Evolutionary conservation across 176 grass and related monocot species (phyloP).

Genomic region (Eragrostis nindensis): DNA sequence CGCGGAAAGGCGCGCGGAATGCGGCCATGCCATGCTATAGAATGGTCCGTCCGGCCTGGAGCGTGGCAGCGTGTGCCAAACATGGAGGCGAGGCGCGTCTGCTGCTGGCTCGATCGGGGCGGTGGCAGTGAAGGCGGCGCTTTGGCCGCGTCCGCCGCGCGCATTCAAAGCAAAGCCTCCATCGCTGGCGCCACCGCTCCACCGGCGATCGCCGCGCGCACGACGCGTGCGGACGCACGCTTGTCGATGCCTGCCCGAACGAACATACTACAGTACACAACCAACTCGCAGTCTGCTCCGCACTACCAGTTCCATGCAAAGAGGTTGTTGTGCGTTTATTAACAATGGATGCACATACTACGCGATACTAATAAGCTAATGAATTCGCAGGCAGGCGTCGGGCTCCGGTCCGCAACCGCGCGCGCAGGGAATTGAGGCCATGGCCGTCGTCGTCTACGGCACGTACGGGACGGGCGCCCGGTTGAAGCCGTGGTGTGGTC

Average conservation of each 20-base stretch:
- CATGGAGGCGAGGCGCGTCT: no score
- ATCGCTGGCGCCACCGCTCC: neutral
- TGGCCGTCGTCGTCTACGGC: neutral
- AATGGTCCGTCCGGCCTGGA: neutral
- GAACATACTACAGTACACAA: no score
- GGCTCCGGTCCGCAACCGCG: neutral
- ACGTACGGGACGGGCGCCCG: neutral
- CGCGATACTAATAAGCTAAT: neutral
- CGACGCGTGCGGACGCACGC: neutral
- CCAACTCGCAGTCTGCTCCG: no score
- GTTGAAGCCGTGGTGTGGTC: neutral
- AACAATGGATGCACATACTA: neutral
- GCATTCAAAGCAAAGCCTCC: neutral
- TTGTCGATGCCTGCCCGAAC: neutral
- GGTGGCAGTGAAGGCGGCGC: conserved; percentile 8
- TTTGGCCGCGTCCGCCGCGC: neutral
- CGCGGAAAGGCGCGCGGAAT: no score
- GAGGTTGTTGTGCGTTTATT: no score
- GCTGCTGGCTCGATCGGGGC: neutral
- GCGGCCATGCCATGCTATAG: neutral
- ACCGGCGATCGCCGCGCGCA: neutral
- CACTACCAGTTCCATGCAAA: neutral
- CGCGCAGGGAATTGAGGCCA: neutral
- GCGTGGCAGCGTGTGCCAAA: conserved; percentile 14
- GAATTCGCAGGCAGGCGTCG: neutral